Conservation (phyloP, 1,284 basidiomycete species). For the Leccinum olivaceoglutinosum region DNA sequence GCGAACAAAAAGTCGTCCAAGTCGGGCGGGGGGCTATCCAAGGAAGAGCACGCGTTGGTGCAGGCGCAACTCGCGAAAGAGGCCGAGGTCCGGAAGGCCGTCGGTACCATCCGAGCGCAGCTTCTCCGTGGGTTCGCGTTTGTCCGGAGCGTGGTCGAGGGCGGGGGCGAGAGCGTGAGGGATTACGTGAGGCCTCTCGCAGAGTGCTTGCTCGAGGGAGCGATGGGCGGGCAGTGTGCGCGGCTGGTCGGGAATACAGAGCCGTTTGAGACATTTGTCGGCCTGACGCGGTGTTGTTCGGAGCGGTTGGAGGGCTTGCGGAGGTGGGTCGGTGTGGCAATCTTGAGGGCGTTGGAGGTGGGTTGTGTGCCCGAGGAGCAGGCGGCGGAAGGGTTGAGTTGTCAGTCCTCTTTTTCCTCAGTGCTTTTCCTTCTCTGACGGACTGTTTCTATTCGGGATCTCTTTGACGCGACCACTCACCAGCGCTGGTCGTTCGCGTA, state of each 20-base stretch:
- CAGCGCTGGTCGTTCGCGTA: conserved; percentile 79
- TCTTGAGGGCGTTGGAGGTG: conserved; percentile 66
- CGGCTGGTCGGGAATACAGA: conserved; percentile 50
- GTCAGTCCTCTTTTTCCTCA: conserved; percentile 36
- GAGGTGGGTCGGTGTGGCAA: conserved; percentile 75
- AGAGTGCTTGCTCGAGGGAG: conserved; percentile 59
- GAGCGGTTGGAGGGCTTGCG: conserved; percentile 65
- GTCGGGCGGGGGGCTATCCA: conserved; percentile 53
- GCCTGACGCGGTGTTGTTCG: conserved; percentile 61
- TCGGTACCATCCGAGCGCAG: conserved; percentile 48
- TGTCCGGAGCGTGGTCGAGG: conserved; percentile 52
- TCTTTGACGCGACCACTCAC: neutral
- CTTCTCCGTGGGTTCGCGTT: conserved; percentile 68
- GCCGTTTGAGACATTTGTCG: conserved; percentile 71
- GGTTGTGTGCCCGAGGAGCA: conserved; percentile 70
- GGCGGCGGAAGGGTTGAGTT: conserved; percentile 62
- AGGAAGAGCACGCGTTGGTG: conserved; percentile 78
- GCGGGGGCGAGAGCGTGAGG: conserved; percentile 42
- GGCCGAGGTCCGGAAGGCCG: conserved; percentile 53
- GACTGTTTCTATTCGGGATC: neutral
- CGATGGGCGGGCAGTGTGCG: conserved; percentile 47
- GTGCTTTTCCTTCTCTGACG: neutral
- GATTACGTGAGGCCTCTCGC: conserved; percentile 54
- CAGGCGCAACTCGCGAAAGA: conserved; percentile 81
- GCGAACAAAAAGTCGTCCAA: conserved; percentile 59